Evolutionary conservation across 1,284 basidiomycete species (phyloP).

Genomic region (Rhodotorula mucilaginosa): DNA sequence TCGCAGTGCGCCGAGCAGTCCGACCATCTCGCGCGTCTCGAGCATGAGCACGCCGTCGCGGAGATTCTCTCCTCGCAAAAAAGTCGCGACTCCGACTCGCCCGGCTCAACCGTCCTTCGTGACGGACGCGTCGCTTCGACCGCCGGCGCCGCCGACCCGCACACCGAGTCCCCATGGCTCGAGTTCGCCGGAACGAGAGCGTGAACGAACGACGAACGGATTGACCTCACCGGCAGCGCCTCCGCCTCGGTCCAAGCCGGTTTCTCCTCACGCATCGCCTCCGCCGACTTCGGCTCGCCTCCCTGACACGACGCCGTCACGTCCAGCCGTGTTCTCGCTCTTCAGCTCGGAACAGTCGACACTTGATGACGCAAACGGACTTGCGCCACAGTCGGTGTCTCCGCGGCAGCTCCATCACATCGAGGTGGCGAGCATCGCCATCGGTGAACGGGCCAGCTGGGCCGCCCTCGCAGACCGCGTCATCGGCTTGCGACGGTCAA

Average conservation of each 20-base stretch:
- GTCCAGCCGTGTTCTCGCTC: background rate
- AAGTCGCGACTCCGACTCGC: conserved; percentile 11
- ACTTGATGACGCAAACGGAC: no score
- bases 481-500: background rate
- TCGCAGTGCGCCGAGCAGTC: conserved; percentile 43
- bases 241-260: conserved; percentile 68
- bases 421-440: conserved; percentile 57
- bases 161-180: background rate
- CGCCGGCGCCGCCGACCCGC: background rate
- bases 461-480: conserved; percentile 57
- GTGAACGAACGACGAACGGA: background rate
- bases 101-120: background rate
- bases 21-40: conserved; percentile 63
- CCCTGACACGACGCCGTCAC: background rate
- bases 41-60: background rate
- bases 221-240: conserved; percentile 50
- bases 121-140: conserved; percentile 2
- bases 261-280: conserved; percentile 25
- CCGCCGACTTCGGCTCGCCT: conserved; percentile 1
- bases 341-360: background rate
- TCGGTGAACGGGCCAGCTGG: conserved; percentile 71
- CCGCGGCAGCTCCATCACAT: conserved; percentile 48
- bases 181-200: conserved; percentile 6
- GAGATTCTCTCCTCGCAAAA: conserved; percentile 22
- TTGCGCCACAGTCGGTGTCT: no score